Evolutionary conservation across 345 rosid genomes (phyloP), one percentile per base, ranked within the genome.

Genomic region (Carallia pectinifolia): DNA sequence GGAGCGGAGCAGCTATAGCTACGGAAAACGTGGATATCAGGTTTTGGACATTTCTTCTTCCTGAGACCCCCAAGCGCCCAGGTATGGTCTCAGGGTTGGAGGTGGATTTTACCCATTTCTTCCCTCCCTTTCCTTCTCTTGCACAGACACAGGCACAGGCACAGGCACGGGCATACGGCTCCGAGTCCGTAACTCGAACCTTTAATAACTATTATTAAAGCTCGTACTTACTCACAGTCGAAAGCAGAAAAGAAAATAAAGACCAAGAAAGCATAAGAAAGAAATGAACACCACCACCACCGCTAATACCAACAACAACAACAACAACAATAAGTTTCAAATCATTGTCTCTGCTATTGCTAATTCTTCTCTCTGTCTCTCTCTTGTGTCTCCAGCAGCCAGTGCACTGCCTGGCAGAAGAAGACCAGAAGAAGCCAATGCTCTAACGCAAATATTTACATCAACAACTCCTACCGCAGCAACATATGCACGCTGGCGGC

Each of bases 1-100:
- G 23, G 23, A 23, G 23, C 23, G 23, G 23, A 23, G 23, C 23
- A 23, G 23, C 23, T 23, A 1, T 8, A 8, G 48, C 48, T 2
- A 7, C 44, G 44, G 44, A 10, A 40, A 40, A 10, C 13, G 48
- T 3, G 48, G 13, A 40, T 2, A 40, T 9, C 48, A 40, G 48
- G 13, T 40, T 2, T 85, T 75, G 95, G 91, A 73, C 61, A 53
- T 61, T 59, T 61, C 17, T 52, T 53, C 65, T 55, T 23, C 23
- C 23, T 23, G 23, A 23, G 23, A 23, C 23, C 38, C 17, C 70
- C 75, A 62, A 53, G 69, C 62, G 54, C 72, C 79, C 86, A 89
- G 88, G 84, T 83, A 79, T 65, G 85, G 86, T 74, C 52, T 68
- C 80, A 87, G 91, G 81, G 48, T 80, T 15, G 48, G 48, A 40